Base-by-base conservation (phyloP, 1,284 basidiomycete genomes). In the Dichomitus squalens region DNA sequence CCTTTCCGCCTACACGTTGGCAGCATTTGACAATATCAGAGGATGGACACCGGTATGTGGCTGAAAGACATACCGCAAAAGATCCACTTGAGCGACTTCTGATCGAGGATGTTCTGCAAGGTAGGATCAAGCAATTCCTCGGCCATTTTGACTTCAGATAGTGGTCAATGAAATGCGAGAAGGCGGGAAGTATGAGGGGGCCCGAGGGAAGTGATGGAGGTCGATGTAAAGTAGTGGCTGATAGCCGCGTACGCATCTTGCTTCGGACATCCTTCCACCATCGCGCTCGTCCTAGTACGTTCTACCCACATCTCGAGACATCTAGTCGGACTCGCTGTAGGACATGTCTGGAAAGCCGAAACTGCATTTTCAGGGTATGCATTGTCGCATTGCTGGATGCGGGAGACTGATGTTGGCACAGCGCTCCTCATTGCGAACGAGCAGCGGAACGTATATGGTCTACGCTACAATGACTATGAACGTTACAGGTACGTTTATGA, bases 61-160 rank as follows among this genome's bases (percentile, higher is more conserved):
- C 58, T 53, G 35, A 47, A 47, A 47, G 56, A 84, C 90, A 60
- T 75, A 86, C 94, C 94, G 71, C 94, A 96, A 73, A 96, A 96
- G 72, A 96, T 96, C 94, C 94, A 96, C 73, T 95, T 96, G 62
- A 96, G 76, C 33, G 88, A 87, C 66, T 84, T 88, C 75, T 96
- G 94, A 72, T 96, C 93, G 27, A 96, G 76, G 49, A 96, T 79
- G 69, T 96, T 96, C 78, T 95, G 92, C 14, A 96, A 82, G 3
- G 92, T 95, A 29, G 93, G 87, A 20, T 85, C 83, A 47, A 94
- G 78, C 7, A 76, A 77, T 67, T 88, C 85, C 38, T 79, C 73
- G 54, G 79, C 73, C 78, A 82, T 83, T 35, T 16, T 64, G 27
- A 50, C 53, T 35, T 9, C 12, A 27, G 44, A 25, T 11, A 33